Percentiles rank a stretch among this genome's conserved stretches.
Evolutionary conservation across 2,329 filamentous ascomycete genomes (phyloP).

Genomic region (Botrytis porri): DNA sequence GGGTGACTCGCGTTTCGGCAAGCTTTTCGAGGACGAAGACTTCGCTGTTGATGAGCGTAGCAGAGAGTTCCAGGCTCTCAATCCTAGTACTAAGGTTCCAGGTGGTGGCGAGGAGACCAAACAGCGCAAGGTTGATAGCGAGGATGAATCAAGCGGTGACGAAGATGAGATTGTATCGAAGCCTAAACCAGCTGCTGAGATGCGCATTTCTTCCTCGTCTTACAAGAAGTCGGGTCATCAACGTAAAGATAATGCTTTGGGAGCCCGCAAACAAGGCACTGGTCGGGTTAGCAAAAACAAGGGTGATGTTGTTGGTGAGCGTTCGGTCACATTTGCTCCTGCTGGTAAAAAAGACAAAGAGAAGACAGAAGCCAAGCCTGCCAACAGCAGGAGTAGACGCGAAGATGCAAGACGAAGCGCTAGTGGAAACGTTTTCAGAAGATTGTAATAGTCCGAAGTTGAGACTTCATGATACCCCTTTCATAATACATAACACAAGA

Average conservation of each 20-base stretch:
- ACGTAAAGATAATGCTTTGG: constrained; percentile 53
- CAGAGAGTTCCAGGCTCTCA: constrained; percentile 81
- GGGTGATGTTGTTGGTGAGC: constrained; percentile 57
- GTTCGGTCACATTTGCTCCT: constrained; percentile 72
- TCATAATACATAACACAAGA: constrained; percentile 12
- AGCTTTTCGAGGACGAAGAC: constrained; percentile 88
- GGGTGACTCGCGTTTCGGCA: constrained; percentile 80
- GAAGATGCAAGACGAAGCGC: constrained; percentile 61
- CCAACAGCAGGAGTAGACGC: constrained; percentile 31
- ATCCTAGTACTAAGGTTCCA: constrained; percentile 68
- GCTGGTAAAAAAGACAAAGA: constrained; percentile 51
- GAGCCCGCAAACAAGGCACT: constrained; percentile 52
- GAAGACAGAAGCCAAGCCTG: constrained; percentile 24
- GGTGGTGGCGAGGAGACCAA: constrained; percentile 35
- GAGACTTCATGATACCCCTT: constrained; percentile 19
- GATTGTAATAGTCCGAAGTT: constrained; percentile 47
- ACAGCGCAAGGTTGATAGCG: constrained; percentile 41
- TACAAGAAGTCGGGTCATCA: constrained; percentile 57
- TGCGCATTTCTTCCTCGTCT: constrained; percentile 68
- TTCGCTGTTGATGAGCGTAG: constrained; percentile 89
- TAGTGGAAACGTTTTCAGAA: constrained; percentile 71
- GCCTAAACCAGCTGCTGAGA: constrained; percentile 42
- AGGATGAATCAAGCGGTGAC: constrained; percentile 43
- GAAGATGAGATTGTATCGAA: constrained; percentile 42
- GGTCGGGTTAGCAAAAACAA: constrained; percentile 47